These are phyloP conservation scores for Cladophialophora chaetospira DNA, from an alignment of 2,329 filamentous ascomycete species.

Conservation along the genomic window DNA sequence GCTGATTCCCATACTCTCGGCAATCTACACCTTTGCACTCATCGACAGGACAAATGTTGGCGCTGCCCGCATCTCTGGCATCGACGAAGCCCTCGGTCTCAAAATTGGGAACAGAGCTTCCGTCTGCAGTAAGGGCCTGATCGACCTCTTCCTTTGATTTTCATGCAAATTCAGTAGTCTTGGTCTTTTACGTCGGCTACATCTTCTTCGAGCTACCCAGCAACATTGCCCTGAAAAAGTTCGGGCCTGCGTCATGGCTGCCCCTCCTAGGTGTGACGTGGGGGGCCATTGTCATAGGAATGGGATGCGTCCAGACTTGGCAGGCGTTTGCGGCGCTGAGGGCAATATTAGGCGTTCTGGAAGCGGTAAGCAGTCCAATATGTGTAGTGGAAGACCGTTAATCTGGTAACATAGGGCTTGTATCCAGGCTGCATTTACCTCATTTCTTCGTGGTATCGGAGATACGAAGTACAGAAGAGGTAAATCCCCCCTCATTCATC, in stretches of 20 bases:
- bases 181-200: constrained; percentile 70
- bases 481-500: neutral
- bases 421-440: constrained; percentile 49
- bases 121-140: constrained; percentile 16
- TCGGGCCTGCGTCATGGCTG: constrained; percentile 22
- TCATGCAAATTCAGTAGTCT: constrained; percentile 51
- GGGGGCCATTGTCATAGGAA: constrained; percentile 40
- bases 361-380: constrained; percentile 56
- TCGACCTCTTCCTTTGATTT: neutral
- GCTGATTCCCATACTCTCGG: constrained; percentile 36
- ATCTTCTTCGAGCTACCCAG: constrained; percentile 67
- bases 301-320: constrained; percentile 36
- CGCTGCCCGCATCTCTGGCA: constrained; percentile 36
- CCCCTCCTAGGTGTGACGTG: constrained; percentile 11
- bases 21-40: constrained; percentile 23
- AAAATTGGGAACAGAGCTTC: constrained; percentile 35
- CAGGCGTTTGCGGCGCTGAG: constrained; percentile 33
- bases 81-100: constrained; percentile 36
- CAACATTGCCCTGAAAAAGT: constrained; percentile 47
- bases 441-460: constrained; percentile 58
- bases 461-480: constrained; percentile 40
- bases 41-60: constrained; percentile 27
- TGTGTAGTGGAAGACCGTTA: constrained; percentile 39
- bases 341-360: constrained; percentile 36
- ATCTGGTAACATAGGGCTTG: constrained; percentile 38